Conservation (phyloP, 768 basidiomycete genomes). For the Rhizopogon vinicolor region DNA sequence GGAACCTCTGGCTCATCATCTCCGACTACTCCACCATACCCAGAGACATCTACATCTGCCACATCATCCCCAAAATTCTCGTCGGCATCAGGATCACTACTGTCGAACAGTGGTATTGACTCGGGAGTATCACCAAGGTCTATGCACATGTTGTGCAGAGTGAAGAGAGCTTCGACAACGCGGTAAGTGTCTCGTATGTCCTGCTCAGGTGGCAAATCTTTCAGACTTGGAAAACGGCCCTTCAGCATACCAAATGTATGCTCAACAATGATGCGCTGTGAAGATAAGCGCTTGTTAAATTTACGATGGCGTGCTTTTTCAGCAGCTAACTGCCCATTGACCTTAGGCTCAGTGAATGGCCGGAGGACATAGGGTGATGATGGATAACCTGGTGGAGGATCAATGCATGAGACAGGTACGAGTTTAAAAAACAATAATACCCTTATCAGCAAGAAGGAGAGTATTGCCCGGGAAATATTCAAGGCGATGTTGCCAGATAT, state of each 20-base stretch:
- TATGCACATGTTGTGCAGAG: slow-evolving; percentile 22
- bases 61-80: not conserved
- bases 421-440: not conserved
- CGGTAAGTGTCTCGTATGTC: slow-evolving; percentile 15
- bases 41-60: not conserved
- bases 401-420: not conserved
- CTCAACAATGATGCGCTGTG: slow-evolving; percentile 17
- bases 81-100: not conserved
- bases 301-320: slow-evolving; percentile 7
- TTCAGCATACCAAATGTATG: slow-evolving; percentile 28
- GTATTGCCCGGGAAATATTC: slow-evolving; percentile 6
- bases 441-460: slow-evolving; percentile 13
- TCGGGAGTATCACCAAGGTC: slow-evolving; percentile 13
- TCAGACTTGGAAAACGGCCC: slow-evolving; percentile 20
- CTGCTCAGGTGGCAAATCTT: slow-evolving; percentile 8
- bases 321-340: not conserved
- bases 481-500: slow-evolving; percentile 7
- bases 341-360: slow-evolving; percentile 20
- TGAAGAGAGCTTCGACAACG: slow-evolving; percentile 16
- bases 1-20: not conserved
- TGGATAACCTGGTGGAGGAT: slow-evolving; percentile 15
- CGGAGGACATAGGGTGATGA: slow-evolving; percentile 16
- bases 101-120: slow-evolving; percentile 1
- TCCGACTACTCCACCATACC: not conserved
- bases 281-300: slow-evolving; percentile 18